A percentile compares a stretch with the other conserved stretches of the same genome.
Evolutionary conservation across 2,329 filamentous ascomycete genomes (phyloP).

Genomic region (Cladosporium sp.): DNA sequence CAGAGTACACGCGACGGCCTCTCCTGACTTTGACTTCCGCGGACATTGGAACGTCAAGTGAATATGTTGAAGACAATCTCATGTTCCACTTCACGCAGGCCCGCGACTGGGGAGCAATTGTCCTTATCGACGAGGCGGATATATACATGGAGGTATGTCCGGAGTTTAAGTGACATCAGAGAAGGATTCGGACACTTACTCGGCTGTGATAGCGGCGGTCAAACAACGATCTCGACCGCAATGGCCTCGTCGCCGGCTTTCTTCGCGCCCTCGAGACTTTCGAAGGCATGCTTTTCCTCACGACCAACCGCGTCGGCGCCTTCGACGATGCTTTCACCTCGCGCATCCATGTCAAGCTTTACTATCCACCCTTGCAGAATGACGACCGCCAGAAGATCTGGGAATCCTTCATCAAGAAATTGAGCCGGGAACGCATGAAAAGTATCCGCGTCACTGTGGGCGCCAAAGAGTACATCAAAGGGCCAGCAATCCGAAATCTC

Average conservation of each 20-base stretch:
- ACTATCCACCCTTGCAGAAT: constrained; percentile 18
- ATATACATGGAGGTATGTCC: constrained; percentile 60
- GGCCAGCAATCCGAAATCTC: neutral
- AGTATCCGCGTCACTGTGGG: neutral
- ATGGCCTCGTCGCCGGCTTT: constrained; percentile 62
- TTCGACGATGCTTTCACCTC: constrained; percentile 33
- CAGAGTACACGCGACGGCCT: constrained; percentile 30
- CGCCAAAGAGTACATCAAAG: constrained; percentile 3
- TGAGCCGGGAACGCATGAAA: neutral
- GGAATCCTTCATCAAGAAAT: constrained; percentile 4
- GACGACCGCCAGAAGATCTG: constrained; percentile 7
- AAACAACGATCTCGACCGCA: constrained; percentile 72
- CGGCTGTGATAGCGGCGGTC: constrained; percentile 50
- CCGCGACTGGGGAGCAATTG: constrained; percentile 38
- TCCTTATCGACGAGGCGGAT: constrained; percentile 76
- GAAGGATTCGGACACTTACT: neutral
- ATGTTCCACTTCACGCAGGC: constrained; percentile 44
- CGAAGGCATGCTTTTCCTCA: constrained; percentile 33
- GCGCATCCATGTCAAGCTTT: constrained; percentile 28
- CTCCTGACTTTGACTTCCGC: constrained; percentile 41
- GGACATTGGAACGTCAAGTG: constrained; percentile 39
- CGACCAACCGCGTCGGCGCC: constrained; percentile 30
- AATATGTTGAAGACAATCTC: constrained; percentile 43
- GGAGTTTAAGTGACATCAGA: neutral
- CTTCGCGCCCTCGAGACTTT: constrained; percentile 34